phyloP scores from a whole-genome alignment of 1,139 yeast genomes.

The Lodderomyces margitis region DNA sequence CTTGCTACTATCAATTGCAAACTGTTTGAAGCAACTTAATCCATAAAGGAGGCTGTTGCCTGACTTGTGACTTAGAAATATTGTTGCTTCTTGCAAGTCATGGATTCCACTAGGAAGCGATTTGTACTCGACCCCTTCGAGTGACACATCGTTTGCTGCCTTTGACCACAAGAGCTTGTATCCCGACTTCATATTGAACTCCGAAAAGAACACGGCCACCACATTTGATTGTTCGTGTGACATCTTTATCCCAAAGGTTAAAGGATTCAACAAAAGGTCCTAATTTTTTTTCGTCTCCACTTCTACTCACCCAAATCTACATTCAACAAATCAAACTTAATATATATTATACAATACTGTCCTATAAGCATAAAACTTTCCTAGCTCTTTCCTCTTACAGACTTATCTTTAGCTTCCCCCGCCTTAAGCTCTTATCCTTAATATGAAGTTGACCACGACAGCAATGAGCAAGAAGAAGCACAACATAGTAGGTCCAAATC shows the following conservation, averaged over 20 bases:
- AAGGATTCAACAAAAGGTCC: no score
- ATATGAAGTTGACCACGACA: slow-evolving; percentile 83
- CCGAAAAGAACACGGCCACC: slow-evolving; percentile 54
- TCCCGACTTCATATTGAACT: slow-evolving; percentile 64
- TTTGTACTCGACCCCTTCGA: slow-evolving; percentile 61
- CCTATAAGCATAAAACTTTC: neutral
- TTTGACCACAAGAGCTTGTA: slow-evolving; percentile 59
- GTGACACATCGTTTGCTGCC: slow-evolving; percentile 18
- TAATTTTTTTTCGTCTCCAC: neutral
- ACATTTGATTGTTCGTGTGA: slow-evolving; percentile 28
- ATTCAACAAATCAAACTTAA: neutral
- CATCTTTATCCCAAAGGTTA: no score
- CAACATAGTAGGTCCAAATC: slow-evolving; percentile 98
- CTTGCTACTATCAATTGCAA: slow-evolving; percentile 15
- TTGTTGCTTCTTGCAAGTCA: slow-evolving; percentile 49
- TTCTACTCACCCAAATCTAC: neutral
- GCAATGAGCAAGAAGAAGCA: slow-evolving; percentile 91
- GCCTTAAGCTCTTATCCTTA: slow-evolving; percentile 65
- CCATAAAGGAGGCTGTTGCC: slow-evolving; percentile 35
- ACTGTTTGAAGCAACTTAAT: slow-evolving; percentile 33
- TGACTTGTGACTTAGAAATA: slow-evolving; percentile 31
- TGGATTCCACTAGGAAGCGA: slow-evolving; percentile 86
- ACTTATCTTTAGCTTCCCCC: slow-evolving; percentile 1
- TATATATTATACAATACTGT: neutral
- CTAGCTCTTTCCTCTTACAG: neutral